These are phyloP conservation scores for Globisporangium ultimum DNA, from an alignment of 352 stramenopile genomes.

Conservation along the genomic window DNA sequence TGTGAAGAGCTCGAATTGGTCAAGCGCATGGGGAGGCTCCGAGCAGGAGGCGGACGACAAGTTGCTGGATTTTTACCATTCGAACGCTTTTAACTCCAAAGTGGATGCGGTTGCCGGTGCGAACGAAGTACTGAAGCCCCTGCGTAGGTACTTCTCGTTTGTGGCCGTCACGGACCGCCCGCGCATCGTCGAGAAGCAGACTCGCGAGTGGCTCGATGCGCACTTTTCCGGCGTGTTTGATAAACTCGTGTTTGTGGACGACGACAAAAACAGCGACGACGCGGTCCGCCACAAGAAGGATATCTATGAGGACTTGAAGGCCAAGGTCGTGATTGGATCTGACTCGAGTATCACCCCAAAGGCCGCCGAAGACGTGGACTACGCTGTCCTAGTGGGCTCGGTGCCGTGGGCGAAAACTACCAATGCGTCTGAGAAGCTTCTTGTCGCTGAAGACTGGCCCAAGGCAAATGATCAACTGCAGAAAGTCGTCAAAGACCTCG, in stretches of 20 bases:
- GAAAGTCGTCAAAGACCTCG: conserved; percentile 38
- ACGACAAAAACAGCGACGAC: conserved; percentile 25
- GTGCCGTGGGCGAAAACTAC: conserved; percentile 41
- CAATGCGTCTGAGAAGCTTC: neutral
- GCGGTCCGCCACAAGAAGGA: conserved; percentile 50
- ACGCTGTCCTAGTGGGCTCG: conserved; percentile 39
- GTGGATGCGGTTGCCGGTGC: conserved; percentile 29
- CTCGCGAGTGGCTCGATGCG: conserved; percentile 68
- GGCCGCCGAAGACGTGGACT: conserved; percentile 22
- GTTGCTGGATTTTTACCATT: conserved; percentile 47
- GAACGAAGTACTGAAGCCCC: conserved; percentile 39
- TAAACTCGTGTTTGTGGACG: conserved; percentile 70
- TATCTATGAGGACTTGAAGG: conserved; percentile 59
- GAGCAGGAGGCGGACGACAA: conserved; percentile 23
- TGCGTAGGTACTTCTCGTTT: conserved; percentile 65
- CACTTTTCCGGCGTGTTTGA: conserved; percentile 67
- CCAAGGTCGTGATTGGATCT: conserved; percentile 50
- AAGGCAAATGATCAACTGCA: conserved; percentile 31
- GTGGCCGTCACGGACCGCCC: conserved; percentile 59
- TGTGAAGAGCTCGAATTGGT: conserved; percentile 27
- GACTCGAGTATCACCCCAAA: conserved; percentile 30
- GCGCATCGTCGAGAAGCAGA: conserved; percentile 57
- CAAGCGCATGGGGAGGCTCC: conserved; percentile 23
- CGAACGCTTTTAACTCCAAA: conserved; percentile 35
- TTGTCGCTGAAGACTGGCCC: conserved; percentile 9